Base-by-base conservation (phyloP, 805 yeast species). In the Millerozyma acaciae region DNA sequence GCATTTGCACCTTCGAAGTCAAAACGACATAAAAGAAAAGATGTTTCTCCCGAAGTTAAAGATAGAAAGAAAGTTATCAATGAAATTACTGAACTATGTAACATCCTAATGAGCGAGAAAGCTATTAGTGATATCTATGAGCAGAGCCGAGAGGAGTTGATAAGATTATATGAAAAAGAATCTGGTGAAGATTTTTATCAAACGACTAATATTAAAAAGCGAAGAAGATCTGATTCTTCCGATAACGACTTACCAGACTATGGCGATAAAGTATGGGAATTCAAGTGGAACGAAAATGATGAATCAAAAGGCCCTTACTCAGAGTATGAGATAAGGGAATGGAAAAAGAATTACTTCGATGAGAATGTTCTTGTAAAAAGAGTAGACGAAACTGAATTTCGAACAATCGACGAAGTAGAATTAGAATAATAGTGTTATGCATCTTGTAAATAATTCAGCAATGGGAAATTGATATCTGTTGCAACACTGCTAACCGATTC, bases 381-480 rank as follows among this genome's bases (percentile, higher is more conserved):
- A 35, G 28, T 45, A 1, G 58, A 52, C 8, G 50, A 48, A 18
- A 21, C n/a, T 1, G 44, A 36, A 2, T 65, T 64, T 32, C 23
- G 9, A 3, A 55, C 51, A 20, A 47, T 65, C 1, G 42, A 47
- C 17, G 32, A 43, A 2, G 50, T 57, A 30, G 32, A 40, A 43
- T 26, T 21, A 21, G 17, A 13, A 12, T n/a, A 21, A 10, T 27
- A 17, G 22, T 6, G 24, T 21, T 20, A 16, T 40, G 38, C 36
- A 15, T 45, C 44, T 26, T 21, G 51, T 14, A 86, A 45, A 48
- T 80, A 86, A 38, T 75, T 78, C 18, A 70, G 76, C 8, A 88
- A 65, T 1, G 80, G 84, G 46, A 89, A 76, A 7, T 73, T 65
- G 6, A 88, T 64, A 14, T 82, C 84, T 14, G 65, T 55, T 0